Evolutionary conservation across 2,329 filamentous ascomycete species (phyloP).

Genomic region (Nemania sp.): DNA sequence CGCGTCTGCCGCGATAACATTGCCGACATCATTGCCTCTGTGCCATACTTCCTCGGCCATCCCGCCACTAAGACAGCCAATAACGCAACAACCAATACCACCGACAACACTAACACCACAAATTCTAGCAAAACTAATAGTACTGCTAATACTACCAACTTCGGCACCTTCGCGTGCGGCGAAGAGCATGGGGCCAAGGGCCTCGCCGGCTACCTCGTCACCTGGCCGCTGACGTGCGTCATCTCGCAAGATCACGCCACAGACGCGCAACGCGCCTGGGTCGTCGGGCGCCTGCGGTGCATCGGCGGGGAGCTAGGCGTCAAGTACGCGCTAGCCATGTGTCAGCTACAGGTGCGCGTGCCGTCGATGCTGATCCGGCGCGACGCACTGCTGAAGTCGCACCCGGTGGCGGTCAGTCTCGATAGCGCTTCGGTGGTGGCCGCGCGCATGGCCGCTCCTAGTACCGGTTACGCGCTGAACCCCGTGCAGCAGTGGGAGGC

Average conservation of each 20-base stretch:
- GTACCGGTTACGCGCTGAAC: conserved; percentile 43
- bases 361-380: conserved; percentile 65
- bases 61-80: conserved; percentile 46
- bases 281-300: conserved; percentile 55
- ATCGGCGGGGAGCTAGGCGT: conserved; percentile 61
- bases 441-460: conserved; percentile 41
- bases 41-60: conserved; percentile 64
- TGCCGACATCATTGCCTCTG: conserved; percentile 61
- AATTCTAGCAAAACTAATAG: too few species aligned
- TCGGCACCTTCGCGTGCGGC: conserved; percentile 54
- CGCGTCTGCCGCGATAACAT: conserved; percentile 56
- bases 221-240: conserved; percentile 60
- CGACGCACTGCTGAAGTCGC: conserved; percentile 54
- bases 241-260: conserved; percentile 62
- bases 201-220: conserved; percentile 61
- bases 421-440: conserved; percentile 44
- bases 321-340: conserved; percentile 59
- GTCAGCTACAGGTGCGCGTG: conserved; percentile 60
- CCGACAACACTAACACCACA: too few species aligned
- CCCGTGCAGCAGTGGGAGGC: conserved; percentile 54
- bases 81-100: too few species aligned
- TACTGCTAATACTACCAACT: conserved; percentile 42
- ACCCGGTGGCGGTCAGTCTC: conserved; percentile 39
- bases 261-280: conserved; percentile 60
- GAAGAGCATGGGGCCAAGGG: conserved; percentile 55